A percentile compares a stretch with the other conserved stretches of the same genome.
Conservation (phyloP, 257 asterid species). For the Linderniella brevidens region DNA sequence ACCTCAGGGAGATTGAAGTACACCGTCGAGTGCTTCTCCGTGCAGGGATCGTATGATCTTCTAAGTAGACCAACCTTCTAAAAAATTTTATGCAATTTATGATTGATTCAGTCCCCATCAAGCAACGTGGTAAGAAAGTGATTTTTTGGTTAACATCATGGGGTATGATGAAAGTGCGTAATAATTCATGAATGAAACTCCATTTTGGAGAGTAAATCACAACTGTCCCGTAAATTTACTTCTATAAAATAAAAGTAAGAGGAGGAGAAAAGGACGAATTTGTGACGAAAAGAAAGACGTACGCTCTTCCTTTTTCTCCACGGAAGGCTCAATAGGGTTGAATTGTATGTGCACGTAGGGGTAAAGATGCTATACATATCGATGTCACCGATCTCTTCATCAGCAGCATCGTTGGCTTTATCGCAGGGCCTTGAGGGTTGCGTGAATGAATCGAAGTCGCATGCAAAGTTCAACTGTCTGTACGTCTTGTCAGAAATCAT, state of each 20-base stretch:
- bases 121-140: too few species aligned
- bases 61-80: slow-evolving; percentile 43
- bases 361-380: slow-evolving; percentile 86
- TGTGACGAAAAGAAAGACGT: slow-evolving; percentile 3
- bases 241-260: too few species aligned
- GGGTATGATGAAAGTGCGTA: too few species aligned
- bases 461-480: slow-evolving; percentile 46
- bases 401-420: slow-evolving; percentile 34
- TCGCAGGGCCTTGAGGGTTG: slow-evolving; percentile 30
- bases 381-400: slow-evolving; percentile 64
- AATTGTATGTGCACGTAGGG: slow-evolving; percentile 64
- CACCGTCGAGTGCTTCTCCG: slow-evolving; percentile 55
- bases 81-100: too few species aligned
- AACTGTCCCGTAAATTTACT: too few species aligned
- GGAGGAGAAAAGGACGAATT: too few species aligned
- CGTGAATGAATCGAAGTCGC: slow-evolving; percentile 43
- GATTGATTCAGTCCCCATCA: too few species aligned
- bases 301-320: slow-evolving; percentile 39
- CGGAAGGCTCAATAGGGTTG: slow-evolving; percentile 20
- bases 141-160: too few species aligned
- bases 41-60: slow-evolving; percentile 81
- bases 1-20: slow-evolving; percentile 95
- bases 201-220: too few species aligned
- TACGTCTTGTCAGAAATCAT: slow-evolving; percentile 86
- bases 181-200: too few species aligned